phyloP scores from a whole-genome alignment of 1,139 yeast species.

The Pichia inconspicua region DNA sequence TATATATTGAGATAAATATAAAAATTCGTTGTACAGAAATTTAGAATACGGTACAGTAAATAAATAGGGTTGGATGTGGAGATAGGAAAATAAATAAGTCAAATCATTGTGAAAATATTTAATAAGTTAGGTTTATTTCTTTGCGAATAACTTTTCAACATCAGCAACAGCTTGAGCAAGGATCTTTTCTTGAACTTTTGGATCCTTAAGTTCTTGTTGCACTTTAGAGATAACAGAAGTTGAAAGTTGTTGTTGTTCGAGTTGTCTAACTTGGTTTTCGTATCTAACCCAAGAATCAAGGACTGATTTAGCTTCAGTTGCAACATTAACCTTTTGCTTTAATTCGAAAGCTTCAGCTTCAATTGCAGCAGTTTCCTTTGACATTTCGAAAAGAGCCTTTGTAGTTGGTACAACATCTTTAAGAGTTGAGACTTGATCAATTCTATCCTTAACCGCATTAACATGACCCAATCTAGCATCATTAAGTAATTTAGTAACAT shows the following conservation, averaged over 20 bases:
- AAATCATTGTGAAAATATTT: not conserved
- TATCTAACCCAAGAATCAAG: constrained; percentile 99
- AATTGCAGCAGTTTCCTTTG: constrained; percentile 92
- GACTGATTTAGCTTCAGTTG: constrained; percentile 85
- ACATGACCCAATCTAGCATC: constrained; percentile 87
- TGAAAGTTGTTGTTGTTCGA: constrained; percentile 89
- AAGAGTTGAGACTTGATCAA: constrained; percentile 77
- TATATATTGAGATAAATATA: not conserved
- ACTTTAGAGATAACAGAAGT: constrained; percentile 83
- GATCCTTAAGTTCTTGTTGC: constrained; percentile 72
- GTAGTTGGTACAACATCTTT: constrained; percentile 90
- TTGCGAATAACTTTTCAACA: constrained; percentile 71
- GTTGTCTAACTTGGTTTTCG: constrained; percentile 93
- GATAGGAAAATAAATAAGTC: not conserved
- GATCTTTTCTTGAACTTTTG: constrained; percentile 90
- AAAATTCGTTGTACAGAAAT: not conserved
- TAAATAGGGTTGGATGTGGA: not conserved
- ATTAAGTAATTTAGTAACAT: constrained; percentile 74
- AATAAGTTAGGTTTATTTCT: constrained; percentile 20
- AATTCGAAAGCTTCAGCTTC: constrained; percentile 92
- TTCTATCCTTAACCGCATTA: constrained; percentile 87
- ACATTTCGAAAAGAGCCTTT: constrained; percentile 81
- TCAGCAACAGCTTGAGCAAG: constrained; percentile 88
- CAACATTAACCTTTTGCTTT: constrained; percentile 84
- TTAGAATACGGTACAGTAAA: not conserved